These are phyloP conservation scores for Xylaria longipes DNA, from an alignment of 495 filamentous ascomycete genomes.

Conservation along the genomic window DNA sequence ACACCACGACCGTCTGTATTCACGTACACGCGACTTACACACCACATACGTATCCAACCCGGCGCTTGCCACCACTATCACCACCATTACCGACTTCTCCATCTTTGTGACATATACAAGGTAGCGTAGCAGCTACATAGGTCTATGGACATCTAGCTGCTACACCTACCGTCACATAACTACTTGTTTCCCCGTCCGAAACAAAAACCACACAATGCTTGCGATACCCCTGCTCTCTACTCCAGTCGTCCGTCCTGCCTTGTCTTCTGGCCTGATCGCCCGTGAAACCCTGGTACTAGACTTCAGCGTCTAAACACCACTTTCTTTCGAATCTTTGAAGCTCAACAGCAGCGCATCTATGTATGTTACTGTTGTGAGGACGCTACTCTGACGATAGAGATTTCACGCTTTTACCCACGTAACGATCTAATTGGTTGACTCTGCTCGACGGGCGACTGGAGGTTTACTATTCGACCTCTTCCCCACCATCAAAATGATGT, in stretches of 20 bases:
- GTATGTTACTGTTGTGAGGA: constrained; percentile 42
- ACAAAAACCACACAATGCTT: constrained; percentile 61
- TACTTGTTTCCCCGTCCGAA: constrained; percentile 39
- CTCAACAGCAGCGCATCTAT: constrained; percentile 36
- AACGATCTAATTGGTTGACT: constrained; percentile 59
- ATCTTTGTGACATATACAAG: constrained; percentile 35
- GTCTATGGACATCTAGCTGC: constrained; percentile 45
- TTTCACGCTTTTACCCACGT: constrained; percentile 47
- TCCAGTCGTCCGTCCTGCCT: constrained; percentile 64
- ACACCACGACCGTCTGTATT: constrained; percentile 21
- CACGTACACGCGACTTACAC: constrained; percentile 25
- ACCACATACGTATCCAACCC: neutral
- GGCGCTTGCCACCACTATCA: constrained; percentile 19
- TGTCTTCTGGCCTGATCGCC: constrained; percentile 62
- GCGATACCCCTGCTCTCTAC: constrained; percentile 46
- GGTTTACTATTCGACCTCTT: constrained; percentile 44
- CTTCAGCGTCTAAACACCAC: constrained; percentile 52
- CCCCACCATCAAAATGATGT: constrained; percentile 58
- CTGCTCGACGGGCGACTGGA: constrained; percentile 62
- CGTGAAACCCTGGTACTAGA: constrained; percentile 54
- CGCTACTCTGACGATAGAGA: constrained; percentile 48
- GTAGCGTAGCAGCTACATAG: constrained; percentile 43
- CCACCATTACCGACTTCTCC: neutral
- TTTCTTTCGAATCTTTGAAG: constrained; percentile 49
- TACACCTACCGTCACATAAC: constrained; percentile 44